Evolutionary conservation across 352 stramenopile species (phyloP).

Genomic region (Phytopythium litorale): DNA sequence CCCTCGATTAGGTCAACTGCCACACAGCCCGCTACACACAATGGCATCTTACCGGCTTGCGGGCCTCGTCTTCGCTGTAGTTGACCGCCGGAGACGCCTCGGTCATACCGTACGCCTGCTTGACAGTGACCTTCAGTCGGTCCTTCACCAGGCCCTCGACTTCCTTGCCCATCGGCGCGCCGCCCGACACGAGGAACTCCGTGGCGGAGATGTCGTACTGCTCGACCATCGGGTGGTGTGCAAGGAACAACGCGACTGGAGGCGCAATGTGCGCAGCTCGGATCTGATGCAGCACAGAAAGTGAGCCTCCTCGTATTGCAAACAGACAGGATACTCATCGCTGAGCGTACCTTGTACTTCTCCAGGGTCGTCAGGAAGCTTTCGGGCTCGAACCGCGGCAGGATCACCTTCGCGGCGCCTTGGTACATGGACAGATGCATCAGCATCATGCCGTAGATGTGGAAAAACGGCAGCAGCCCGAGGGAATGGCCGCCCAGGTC

Average conservation of each 20-base stretch:
- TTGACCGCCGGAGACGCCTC: constrained; percentile 39
- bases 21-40: neutral
- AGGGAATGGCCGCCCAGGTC: constrained; percentile 51
- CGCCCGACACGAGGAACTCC: constrained; percentile 70
- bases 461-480: constrained; percentile 91
- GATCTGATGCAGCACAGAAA: constrained; percentile 14
- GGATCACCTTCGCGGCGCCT: constrained; percentile 79
- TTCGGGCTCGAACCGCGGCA: constrained; percentile 88
- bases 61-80: constrained; percentile 23
- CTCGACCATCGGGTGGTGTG: constrained; percentile 89
- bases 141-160: constrained; percentile 67
- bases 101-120: constrained; percentile 65
- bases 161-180: constrained; percentile 84
- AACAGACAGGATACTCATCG: neutral
- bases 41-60: constrained; percentile 17
- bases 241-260: constrained; percentile 79
- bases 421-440: constrained; percentile 81
- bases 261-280: constrained; percentile 75
- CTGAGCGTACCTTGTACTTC: constrained; percentile 42
- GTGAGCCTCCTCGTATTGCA: neutral
- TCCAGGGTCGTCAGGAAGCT: constrained; percentile 79
- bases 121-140: constrained; percentile 51
- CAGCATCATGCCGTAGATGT: constrained; percentile 92
- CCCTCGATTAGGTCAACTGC: neutral
- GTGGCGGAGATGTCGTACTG: constrained; percentile 89